Evolutionary conservation across 1,284 basidiomycete genomes (phyloP).

Genomic region (Ustilago lituana): DNA sequence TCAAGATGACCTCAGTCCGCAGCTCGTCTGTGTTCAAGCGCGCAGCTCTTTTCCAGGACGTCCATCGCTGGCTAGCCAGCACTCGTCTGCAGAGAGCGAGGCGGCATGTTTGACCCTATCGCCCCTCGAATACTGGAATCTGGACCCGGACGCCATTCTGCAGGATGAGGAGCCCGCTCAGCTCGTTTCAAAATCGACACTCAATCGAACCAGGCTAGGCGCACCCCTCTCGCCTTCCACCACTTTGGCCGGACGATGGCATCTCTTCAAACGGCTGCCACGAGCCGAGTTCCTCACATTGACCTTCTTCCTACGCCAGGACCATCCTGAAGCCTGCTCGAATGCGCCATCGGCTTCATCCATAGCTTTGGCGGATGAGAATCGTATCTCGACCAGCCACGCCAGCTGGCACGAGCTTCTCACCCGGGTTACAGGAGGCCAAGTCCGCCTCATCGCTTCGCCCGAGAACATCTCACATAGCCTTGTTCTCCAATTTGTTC

Average conservation of each 20-base stretch:
- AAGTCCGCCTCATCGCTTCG: constrained; percentile 49
- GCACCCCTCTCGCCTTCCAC: constrained; percentile 58
- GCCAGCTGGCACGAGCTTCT: constrained; percentile 50
- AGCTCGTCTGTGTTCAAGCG: constrained; percentile 22
- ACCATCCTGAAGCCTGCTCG: constrained; percentile 11
- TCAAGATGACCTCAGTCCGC: neutral
- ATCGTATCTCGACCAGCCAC: constrained; percentile 9
- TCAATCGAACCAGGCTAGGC: constrained; percentile 39
- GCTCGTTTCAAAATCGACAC: constrained; percentile 38
- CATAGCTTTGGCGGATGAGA: neutral
- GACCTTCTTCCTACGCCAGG: constrained; percentile 58
- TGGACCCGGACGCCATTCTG: constrained; percentile 27
- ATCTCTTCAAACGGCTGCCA: constrained; percentile 60
- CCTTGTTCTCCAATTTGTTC: constrained; percentile 53
- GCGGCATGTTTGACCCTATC: constrained; percentile 56
- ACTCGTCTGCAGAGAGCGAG: neutral
- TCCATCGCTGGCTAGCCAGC: neutral
- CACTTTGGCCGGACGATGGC: constrained; percentile 62
- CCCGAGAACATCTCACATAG: constrained; percentile 49
- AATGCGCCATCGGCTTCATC: neutral
- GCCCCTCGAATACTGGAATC: constrained; percentile 60
- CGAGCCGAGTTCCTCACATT: constrained; percentile 63
- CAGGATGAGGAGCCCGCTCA: constrained; percentile 48
- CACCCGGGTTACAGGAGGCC: constrained; percentile 46
- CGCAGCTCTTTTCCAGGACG: constrained; percentile 42